Base-by-base conservation (phyloP, 1,139 yeast species). In the Saccharomyces pastorianus region DNA sequence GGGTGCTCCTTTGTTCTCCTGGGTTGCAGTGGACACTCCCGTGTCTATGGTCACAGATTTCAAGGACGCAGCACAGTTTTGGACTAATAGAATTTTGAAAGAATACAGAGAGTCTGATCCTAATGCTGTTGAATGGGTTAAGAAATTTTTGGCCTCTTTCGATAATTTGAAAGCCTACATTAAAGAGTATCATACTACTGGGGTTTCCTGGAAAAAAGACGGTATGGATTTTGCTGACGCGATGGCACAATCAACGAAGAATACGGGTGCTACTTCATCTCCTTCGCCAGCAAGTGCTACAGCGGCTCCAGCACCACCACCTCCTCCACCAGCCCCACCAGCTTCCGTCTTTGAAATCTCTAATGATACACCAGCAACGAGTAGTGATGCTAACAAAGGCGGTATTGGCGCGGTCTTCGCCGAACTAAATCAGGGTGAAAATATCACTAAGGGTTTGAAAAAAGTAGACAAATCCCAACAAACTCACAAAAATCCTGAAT, bases 381-480 rank as follows among this genome's bases (percentile, higher is more conserved):
- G 13, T 11, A 51, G 71, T 4, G 53, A 72, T 1, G 64, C 73
- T 4, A 52, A 70, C 4, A 60, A 68, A 2, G 66, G 49, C 59
- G 84, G 91, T 48, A 81, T 91, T 77, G 78, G 77, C 61, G 98
- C 98, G 0, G 96, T 95, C 9, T 93, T 95, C 70, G 85, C 88
- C n/a, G 95, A 88, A 61, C 76, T 95, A 59, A 91, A 85, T 73
- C 79, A 84, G 73, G 99, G 99, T 55, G 88, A 84, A 61, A 74
- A 73, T 46, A 85, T 95, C 64, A 91, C 98, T 2, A 76, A 91
- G 29, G 88, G 90, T 4, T 81, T 95, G 64, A 88, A 85, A 69
- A 93, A 93, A 72, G 98, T 93, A 48, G 97, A 90, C 62, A 88
- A 83, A 73, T 85, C 95, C 20, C 88, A 90, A 73, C 89, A 88